Conservation (phyloP, 2,329 filamentous ascomycete species). For the Stagonosporopsis tanaceti region DNA sequence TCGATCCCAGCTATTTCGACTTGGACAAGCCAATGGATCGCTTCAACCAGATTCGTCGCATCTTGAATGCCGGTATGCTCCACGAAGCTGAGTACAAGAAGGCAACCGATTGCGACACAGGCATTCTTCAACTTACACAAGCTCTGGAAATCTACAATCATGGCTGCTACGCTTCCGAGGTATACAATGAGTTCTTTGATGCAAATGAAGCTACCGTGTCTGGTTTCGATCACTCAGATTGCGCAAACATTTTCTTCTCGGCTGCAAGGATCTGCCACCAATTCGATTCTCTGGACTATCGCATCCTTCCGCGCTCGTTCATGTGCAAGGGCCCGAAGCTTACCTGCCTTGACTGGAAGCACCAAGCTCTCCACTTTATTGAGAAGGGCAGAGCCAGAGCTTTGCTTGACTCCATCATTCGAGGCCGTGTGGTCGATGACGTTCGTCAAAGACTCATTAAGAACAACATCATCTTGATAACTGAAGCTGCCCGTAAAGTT, state of each 20-base stretch:
- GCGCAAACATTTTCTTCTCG: conserved; percentile 7
- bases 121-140: not conserved
- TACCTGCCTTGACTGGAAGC: not conserved
- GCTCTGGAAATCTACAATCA: conserved; percentile 7
- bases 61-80: not conserved
- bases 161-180: not conserved
- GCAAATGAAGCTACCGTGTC: not conserved
- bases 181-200: not conserved
- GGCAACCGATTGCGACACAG: not conserved
- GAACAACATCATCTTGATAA: not conserved
- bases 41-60: conserved; percentile 1
- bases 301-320: not conserved
- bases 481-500: not conserved
- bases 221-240: conserved; percentile 1
- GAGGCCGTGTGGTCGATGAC: not conserved
- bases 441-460: not conserved
- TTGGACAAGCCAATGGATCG: conserved; percentile 2
- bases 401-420: conserved; percentile 2
- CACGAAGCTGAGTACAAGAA: not conserved
- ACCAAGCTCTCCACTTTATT: conserved; percentile 1
- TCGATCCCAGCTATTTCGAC: conserved; percentile 3
- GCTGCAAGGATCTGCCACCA: not conserved
- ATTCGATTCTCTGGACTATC: not conserved
- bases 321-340: not conserved
- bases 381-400: conserved; percentile 1